phyloP scores from a whole-genome alignment of 2,329 filamentous ascomycete species.

The Claviceps capensis region DNA sequence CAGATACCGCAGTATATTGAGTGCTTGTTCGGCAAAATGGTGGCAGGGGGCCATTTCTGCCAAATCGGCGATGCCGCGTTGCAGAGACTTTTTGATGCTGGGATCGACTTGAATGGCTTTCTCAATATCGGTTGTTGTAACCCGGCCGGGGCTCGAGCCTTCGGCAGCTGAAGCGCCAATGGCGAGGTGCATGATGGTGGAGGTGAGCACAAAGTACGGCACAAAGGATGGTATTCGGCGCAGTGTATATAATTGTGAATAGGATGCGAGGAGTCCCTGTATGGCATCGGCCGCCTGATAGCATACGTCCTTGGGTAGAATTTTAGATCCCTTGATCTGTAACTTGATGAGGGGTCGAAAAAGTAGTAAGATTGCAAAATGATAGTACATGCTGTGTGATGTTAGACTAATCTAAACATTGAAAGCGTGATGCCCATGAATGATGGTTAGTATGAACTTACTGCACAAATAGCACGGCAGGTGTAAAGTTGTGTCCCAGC shows the following conservation, averaged over 20 bases:
- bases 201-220: conserved; percentile 47
- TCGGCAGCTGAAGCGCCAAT: conserved; percentile 27
- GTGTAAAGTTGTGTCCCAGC: conserved; percentile 55
- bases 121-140: conserved; percentile 13
- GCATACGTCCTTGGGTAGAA: conserved; percentile 53
- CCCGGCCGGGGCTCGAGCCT: conserved; percentile 7
- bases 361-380: conserved; percentile 57
- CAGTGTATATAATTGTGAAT: conserved; percentile 44
- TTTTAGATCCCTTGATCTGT: conserved; percentile 46
- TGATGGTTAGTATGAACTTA: conserved; percentile 26
- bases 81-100: conserved; percentile 30
- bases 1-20: conserved; percentile 44
- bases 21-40: conserved; percentile 45
- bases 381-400: conserved; percentile 49
- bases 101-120: conserved; percentile 23
- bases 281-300: conserved; percentile 47
- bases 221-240: conserved; percentile 47
- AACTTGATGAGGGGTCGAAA: conserved; percentile 60
- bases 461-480: conserved; percentile 62
- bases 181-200: conserved; percentile 46
- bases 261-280: conserved; percentile 39
- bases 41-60: conserved; percentile 49
- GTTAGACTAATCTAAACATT: neutral
- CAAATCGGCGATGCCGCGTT: conserved; percentile 41
- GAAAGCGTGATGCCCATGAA: neutral